Evolutionary conservation across 768 basidiomycete species (phyloP).

Genomic region (Psilocybe sp.): DNA sequence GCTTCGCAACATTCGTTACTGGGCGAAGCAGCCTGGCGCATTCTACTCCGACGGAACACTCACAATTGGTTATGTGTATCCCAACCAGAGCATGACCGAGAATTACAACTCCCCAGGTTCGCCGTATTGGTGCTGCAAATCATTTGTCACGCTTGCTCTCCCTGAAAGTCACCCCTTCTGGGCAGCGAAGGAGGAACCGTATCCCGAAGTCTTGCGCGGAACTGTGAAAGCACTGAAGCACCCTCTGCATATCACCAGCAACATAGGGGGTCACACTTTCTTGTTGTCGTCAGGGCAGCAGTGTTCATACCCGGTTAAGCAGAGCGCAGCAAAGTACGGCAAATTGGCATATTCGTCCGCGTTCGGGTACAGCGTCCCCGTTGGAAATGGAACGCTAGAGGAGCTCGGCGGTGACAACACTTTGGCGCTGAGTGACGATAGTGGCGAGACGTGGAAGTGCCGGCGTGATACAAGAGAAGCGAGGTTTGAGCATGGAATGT

Average conservation of each 20-base stretch:
- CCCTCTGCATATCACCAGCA: conserved; percentile 67
- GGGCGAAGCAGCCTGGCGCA: conserved; percentile 62
- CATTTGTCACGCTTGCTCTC: conserved; percentile 64
- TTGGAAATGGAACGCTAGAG: conserved; percentile 63
- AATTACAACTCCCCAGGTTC: conserved; percentile 80
- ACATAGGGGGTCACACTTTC: conserved; percentile 63
- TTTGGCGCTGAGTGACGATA: conserved; percentile 67
- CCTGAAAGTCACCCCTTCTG: conserved; percentile 72
- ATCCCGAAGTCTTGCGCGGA: conserved; percentile 46
- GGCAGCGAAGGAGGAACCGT: conserved; percentile 62
- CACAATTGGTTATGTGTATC: conserved; percentile 69
- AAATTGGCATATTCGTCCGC: conserved; percentile 76
- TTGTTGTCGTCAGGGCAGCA: conserved; percentile 76
- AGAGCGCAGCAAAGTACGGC: conserved; percentile 77
- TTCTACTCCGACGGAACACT: conserved; percentile 64
- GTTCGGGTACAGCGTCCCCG: conserved; percentile 75
- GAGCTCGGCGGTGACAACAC: conserved; percentile 71
- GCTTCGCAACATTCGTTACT: conserved; percentile 70
- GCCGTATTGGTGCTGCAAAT: conserved; percentile 82
- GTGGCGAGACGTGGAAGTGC: conserved; percentile 71
- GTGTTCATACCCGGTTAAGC: conserved; percentile 76
- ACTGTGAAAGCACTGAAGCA: conserved; percentile 52
- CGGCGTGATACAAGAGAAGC: conserved; percentile 63
- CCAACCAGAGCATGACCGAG: conserved; percentile 73
- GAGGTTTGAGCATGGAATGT: conserved; percentile 46